phyloP scores from a whole-genome alignment of 192 early-diverging fungal species.

The Coemansia sp. region DNA sequence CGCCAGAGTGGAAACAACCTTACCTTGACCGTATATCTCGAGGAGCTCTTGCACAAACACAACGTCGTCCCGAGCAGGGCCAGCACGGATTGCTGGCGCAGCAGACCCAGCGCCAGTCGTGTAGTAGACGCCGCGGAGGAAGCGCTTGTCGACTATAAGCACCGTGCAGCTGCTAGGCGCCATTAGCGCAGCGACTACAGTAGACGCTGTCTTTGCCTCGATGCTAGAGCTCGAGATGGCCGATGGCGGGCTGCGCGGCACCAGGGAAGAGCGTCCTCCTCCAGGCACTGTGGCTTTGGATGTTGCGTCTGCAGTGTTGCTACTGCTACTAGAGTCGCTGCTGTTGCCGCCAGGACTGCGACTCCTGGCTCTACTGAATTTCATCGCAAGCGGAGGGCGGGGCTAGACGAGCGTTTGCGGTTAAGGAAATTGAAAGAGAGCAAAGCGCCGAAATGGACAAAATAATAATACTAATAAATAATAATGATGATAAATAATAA shows the following conservation, averaged over 20 bases:
- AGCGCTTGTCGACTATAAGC: constrained; percentile 54
- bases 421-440: neutral
- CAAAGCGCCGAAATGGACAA: neutral
- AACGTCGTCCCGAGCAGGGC: constrained; percentile 52
- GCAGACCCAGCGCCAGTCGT: constrained; percentile 23
- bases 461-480: constrained; percentile 16
- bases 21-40: constrained; percentile 58
- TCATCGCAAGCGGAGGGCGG: constrained; percentile 11
- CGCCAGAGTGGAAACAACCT: constrained; percentile 4
- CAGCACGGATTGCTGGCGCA: constrained; percentile 39
- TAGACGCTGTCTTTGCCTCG: constrained; percentile 19
- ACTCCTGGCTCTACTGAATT: constrained; percentile 10
- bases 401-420: neutral
- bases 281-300: neutral
- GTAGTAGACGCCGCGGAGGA: constrained; percentile 51
- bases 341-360: constrained; percentile 10
- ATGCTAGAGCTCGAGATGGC: neutral
- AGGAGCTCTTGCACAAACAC: constrained; percentile 59
- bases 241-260: neutral
- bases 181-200: constrained; percentile 33
- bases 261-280: neutral
- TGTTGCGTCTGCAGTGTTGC: constrained; percentile 11
- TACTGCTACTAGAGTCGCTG: constrained; percentile 22
- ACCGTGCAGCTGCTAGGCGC: constrained; percentile 54
- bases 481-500: no score